Evolutionary conservation across 2,329 filamentous ascomycete genomes (phyloP), one percentile per base, ranked within the genome.

Genomic region (Fusarium continuum): DNA sequence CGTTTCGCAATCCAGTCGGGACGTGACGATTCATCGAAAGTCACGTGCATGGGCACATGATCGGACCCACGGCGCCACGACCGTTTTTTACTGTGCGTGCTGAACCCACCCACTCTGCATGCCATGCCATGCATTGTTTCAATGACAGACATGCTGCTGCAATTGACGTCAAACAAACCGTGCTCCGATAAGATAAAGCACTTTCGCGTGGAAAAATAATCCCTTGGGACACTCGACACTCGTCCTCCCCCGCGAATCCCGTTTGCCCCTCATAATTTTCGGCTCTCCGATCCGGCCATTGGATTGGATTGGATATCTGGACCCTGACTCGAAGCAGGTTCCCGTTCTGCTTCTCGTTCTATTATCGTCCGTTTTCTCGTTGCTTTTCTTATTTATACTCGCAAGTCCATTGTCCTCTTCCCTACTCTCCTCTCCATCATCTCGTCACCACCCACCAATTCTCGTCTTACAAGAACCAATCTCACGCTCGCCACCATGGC

Each of bases 401-500:
- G n/a, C n/a, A 44, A 28, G 14, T 28, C 43, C 32, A 22, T 22
- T 22, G 38, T 38, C 20, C 40, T 23, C 28, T 26, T 35, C 26
- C 43, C n/a, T 23, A n/a, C 34, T 19, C 26, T 40, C 14, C 10
- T n/a, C 29, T 49, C 19, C 19, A 20, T 43, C 31, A 11, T 25
- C 22, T n/a, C n/a, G n/a, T n/a, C n/a, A n/a, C n/a, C n/a, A n/a
- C n/a, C n/a, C n/a, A n/a, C n/a, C n/a, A n/a, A n/a, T n/a, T n/a
- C n/a, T n/a, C n/a, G n/a, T n/a, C n/a, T n/a, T n/a, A n/a, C n/a
- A n/a, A n/a, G n/a, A n/a, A n/a, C n/a, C n/a, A n/a, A n/a, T n/a
- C n/a, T n/a, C n/a, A n/a, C n/a, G 23, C 39, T 47, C 35, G 35
- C 39, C 31, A 44, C 56, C 60, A 76, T 75, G 74, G 70, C 72